Conservation (phyloP, 208 protist species). For the Novymonas esmeraldas region DNA sequence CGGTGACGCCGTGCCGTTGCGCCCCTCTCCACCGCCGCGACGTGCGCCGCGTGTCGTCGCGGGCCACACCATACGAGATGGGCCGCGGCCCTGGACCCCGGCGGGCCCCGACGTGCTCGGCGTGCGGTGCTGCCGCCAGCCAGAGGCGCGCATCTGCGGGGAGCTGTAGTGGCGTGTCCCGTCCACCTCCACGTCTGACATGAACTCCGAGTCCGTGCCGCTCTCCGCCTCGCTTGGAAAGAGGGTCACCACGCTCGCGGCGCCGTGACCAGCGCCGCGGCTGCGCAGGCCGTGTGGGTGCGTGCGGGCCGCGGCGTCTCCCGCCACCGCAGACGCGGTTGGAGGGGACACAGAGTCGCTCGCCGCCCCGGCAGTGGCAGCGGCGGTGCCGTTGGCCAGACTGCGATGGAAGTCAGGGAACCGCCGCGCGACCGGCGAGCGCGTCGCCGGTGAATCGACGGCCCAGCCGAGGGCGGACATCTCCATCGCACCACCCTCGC, state of each 20-base stretch:
- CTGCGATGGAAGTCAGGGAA: constrained; percentile 11
- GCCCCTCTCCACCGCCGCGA: too few species aligned
- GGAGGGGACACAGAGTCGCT: neutral
- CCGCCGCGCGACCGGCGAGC: neutral
- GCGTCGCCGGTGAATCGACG: neutral
- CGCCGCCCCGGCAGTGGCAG: too few species aligned
- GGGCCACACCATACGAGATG: too few species aligned
- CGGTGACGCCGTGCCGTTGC: too few species aligned
- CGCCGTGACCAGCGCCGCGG: neutral
- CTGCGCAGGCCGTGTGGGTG: constrained; percentile 9
- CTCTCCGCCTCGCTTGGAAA: constrained; percentile 5
- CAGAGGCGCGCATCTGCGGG: constrained; percentile 22
- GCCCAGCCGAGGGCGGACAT: constrained; percentile 25
- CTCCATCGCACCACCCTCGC: constrained; percentile 19
- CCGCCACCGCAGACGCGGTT: neutral
- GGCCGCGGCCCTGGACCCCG: neutral
- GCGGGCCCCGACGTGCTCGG: neutral
- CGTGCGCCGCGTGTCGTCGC: too few species aligned
- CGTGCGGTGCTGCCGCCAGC: constrained; percentile 18
- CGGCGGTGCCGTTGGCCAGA: constrained; percentile 1
- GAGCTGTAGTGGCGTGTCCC: constrained; percentile 10
- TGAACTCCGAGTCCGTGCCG: constrained; percentile 21
- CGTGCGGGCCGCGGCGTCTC: neutral
- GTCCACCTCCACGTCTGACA: constrained; percentile 31
- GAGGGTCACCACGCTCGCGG: too few species aligned